Evolutionary conservation across 352 stramenopile species (phyloP).

Genomic region (Globisporangium emineosum): DNA sequence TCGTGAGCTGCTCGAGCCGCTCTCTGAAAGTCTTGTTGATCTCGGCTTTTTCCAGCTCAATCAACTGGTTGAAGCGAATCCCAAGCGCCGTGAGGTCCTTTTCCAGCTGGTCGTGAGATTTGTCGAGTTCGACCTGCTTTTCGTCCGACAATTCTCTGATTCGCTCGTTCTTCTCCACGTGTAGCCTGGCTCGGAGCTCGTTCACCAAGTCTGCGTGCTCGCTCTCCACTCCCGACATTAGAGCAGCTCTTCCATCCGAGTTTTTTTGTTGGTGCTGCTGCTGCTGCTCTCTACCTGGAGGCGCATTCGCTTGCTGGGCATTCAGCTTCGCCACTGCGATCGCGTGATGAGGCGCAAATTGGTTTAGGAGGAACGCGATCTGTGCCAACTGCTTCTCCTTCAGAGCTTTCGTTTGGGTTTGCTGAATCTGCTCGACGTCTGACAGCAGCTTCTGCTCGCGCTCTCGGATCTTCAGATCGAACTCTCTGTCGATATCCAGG

Average conservation of each 20-base stretch:
- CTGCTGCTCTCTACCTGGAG: slow-evolving; percentile 14
- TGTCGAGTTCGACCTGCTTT: slow-evolving; percentile 29
- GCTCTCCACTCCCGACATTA: slow-evolving; percentile 11
- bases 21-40: slow-evolving; percentile 32
- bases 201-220: slow-evolving; percentile 36
- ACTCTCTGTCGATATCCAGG: slow-evolving; percentile 37
- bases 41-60: slow-evolving; percentile 30
- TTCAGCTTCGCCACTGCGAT: slow-evolving; percentile 16
- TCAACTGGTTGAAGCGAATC: slow-evolving; percentile 19
- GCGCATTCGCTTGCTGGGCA: not conserved
- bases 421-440: slow-evolving; percentile 28
- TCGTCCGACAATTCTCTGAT: slow-evolving; percentile 36
- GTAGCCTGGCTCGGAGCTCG: slow-evolving; percentile 43
- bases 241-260: not conserved
- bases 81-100: slow-evolving; percentile 10
- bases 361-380: slow-evolving; percentile 37
- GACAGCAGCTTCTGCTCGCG: slow-evolving; percentile 28
- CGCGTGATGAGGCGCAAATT: slow-evolving; percentile 34
- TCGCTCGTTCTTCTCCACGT: slow-evolving; percentile 50
- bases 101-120: slow-evolving; percentile 21
- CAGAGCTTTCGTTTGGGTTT: slow-evolving; percentile 26
- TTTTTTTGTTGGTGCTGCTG: slow-evolving; percentile 6
- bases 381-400: slow-evolving; percentile 45
- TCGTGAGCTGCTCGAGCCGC: slow-evolving; percentile 8
- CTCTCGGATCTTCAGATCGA: slow-evolving; percentile 33